phyloP scores from a whole-genome alignment of 2,329 filamentous ascomycete species.

The Neofusicoccum cordaticola region DNA sequence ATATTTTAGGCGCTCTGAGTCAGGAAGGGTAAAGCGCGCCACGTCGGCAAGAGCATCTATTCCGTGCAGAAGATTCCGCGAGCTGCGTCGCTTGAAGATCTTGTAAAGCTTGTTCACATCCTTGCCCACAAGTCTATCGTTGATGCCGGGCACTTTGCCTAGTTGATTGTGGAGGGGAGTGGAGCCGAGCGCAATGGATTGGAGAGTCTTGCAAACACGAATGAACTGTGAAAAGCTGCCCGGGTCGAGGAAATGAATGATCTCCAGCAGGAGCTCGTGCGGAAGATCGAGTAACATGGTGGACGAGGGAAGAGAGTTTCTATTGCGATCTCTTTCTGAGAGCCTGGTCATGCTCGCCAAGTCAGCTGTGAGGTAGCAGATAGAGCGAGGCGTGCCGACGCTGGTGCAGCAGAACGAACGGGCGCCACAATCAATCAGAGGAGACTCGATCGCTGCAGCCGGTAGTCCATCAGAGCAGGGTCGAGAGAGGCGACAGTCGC shows the following conservation, averaged over 20 bases:
- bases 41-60: constrained; percentile 1
- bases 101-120: background rate
- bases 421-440: background rate
- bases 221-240: constrained; percentile 24
- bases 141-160: constrained; percentile 18
- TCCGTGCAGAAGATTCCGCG: background rate
- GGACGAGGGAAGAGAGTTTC: background rate
- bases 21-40: background rate
- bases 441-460: background rate
- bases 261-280: constrained; percentile 22
- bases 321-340: background rate
- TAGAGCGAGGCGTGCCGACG: background rate
- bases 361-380: background rate
- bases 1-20: background rate
- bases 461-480: background rate
- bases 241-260: constrained; percentile 25
- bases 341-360: background rate
- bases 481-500: background rate
- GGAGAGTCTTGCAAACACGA: constrained; percentile 22
- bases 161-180: constrained; percentile 22
- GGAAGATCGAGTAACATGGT: constrained; percentile 23
- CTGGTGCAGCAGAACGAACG: background rate
- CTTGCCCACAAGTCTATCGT: background rate
- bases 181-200: constrained; percentile 22
- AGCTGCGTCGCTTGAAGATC: background rate